Evolutionary conservation across 2,329 filamentous ascomycete genomes (phyloP).

Genomic region (Pseudocercospora eumusae): DNA sequence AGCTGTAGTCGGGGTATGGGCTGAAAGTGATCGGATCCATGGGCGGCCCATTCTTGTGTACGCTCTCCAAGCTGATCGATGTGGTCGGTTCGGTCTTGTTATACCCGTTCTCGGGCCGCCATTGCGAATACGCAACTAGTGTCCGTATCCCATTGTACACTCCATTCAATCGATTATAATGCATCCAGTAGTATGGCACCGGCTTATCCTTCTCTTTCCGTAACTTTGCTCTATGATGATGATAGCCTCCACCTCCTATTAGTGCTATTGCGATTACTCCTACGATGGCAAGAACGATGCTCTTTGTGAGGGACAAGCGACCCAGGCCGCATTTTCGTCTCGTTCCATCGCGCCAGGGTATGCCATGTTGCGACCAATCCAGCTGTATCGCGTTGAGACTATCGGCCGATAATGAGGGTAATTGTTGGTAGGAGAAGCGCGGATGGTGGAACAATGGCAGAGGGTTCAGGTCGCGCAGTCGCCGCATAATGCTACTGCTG

Average conservation of each 20-base stretch:
- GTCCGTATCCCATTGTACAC: slow-evolving; percentile 53
- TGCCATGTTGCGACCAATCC: slow-evolving; percentile 40
- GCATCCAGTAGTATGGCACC: slow-evolving; percentile 49
- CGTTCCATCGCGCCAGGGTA: slow-evolving; percentile 35
- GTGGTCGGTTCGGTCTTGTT: slow-evolving; percentile 42
- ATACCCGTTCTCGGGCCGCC: slow-evolving; percentile 49
- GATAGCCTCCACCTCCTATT: slow-evolving; percentile 47
- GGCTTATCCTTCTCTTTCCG: slow-evolving; percentile 36
- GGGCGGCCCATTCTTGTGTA: slow-evolving; percentile 37
- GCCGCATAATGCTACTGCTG: slow-evolving; percentile 28
- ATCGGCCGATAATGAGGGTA: slow-evolving; percentile 42
- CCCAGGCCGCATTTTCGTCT: slow-evolving; percentile 29
- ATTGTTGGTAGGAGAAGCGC: slow-evolving; percentile 50
- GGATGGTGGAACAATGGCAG: slow-evolving; percentile 47
- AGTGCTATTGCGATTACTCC: slow-evolving; percentile 44
- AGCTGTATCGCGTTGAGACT: slow-evolving; percentile 38
- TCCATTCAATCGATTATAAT: slow-evolving; percentile 48
- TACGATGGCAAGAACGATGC: slow-evolving; percentile 45
- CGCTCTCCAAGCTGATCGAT: slow-evolving; percentile 29
- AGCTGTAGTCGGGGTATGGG: slow-evolving; percentile 49
- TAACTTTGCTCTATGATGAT: slow-evolving; percentile 28
- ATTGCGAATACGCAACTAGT: slow-evolving; percentile 47
- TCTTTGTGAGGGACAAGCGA: slow-evolving; percentile 45
- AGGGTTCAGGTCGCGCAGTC: slow-evolving; percentile 48
- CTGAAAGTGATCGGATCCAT: slow-evolving; percentile 46